Evolutionary conservation across 768 basidiomycete genomes (phyloP).

Genomic region (Collybia mongolica): DNA sequence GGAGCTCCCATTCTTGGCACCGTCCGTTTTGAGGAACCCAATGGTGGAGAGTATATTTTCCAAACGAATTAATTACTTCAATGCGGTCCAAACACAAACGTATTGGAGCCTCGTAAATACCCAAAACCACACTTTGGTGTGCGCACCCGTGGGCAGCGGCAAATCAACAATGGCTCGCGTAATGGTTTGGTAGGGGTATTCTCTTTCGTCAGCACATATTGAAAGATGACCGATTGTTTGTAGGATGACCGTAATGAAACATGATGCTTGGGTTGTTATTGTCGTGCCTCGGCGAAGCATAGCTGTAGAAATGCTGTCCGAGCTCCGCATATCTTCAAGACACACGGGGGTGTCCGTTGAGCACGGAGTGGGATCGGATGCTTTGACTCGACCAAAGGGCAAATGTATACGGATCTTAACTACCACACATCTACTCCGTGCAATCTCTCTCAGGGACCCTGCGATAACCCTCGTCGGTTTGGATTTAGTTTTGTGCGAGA

Average conservation of each 20-base stretch:
- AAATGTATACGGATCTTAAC: conserved; percentile 58
- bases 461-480: conserved; percentile 37
- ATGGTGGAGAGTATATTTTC: conserved; percentile 45
- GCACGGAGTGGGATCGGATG: conserved; percentile 29
- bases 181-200: conserved; percentile 62
- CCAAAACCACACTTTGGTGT: conserved; percentile 64
- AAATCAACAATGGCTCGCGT: conserved; percentile 76
- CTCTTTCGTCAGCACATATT: not conserved
- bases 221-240: conserved; percentile 8
- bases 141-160: conserved; percentile 78
- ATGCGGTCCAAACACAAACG: conserved; percentile 85
- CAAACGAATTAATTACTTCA: conserved; percentile 55
- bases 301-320: conserved; percentile 54
- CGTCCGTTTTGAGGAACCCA: conserved; percentile 48
- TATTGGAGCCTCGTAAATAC: conserved; percentile 83
- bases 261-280: conserved; percentile 58
- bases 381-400: conserved; percentile 34
- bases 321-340: conserved; percentile 42
- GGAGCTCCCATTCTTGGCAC: conserved; percentile 72
- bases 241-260: conserved; percentile 56
- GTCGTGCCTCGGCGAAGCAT: conserved; percentile 58
- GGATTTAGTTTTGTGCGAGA: conserved; percentile 76
- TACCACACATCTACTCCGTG: conserved; percentile 46
- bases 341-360: conserved; percentile 38
- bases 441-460: conserved; percentile 32